These are phyloP conservation scores for Pascua guehoae DNA, from an alignment of 1,284 basidiomycete genomes.

Conservation along the genomic window DNA sequence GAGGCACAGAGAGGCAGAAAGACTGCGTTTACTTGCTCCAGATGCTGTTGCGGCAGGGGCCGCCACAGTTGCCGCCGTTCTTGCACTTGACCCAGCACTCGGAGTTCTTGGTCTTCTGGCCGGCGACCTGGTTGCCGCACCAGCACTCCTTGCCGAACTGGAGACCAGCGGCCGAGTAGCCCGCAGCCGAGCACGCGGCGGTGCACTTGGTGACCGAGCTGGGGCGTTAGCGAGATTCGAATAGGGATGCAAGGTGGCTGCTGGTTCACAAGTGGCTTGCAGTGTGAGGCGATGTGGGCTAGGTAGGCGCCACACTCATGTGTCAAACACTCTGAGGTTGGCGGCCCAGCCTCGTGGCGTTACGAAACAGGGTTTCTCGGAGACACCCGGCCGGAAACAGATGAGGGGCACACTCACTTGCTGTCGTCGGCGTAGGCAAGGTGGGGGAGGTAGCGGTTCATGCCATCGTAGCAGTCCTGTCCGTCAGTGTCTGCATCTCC, in stretches of 20 bases:
- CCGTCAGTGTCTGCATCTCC: neutral
- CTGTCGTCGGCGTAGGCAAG: conserved; percentile 11
- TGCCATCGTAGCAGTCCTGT: conserved; percentile 27
- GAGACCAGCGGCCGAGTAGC: conserved; percentile 20
- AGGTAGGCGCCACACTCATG: too few relatives aligned
- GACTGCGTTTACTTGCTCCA: conserved; percentile 6
- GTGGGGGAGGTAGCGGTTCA: conserved; percentile 24
- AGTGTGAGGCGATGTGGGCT: too few relatives aligned
- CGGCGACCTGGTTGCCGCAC: conserved; percentile 24
- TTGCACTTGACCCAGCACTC: conserved; percentile 19
- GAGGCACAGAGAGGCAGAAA: neutral
- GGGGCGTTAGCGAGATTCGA: neutral
- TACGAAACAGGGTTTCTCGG: too few relatives aligned
- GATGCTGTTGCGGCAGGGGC: conserved; percentile 25
- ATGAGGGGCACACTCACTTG: conserved; percentile 5
- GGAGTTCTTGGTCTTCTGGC: conserved; percentile 14
- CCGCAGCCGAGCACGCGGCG: conserved; percentile 14
- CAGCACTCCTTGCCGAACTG: conserved; percentile 29
- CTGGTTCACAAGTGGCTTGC: too few relatives aligned
- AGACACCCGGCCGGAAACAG: too few relatives aligned
- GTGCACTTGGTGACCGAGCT: conserved; percentile 21
- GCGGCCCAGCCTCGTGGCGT: too few relatives aligned
- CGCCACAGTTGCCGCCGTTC: conserved; percentile 23
- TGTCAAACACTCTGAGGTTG: too few relatives aligned
- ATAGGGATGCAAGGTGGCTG: neutral